These are phyloP conservation scores for Metschnikowia reukaufii DNA, from an alignment of 805 yeast species.

Conservation along the genomic window DNA sequence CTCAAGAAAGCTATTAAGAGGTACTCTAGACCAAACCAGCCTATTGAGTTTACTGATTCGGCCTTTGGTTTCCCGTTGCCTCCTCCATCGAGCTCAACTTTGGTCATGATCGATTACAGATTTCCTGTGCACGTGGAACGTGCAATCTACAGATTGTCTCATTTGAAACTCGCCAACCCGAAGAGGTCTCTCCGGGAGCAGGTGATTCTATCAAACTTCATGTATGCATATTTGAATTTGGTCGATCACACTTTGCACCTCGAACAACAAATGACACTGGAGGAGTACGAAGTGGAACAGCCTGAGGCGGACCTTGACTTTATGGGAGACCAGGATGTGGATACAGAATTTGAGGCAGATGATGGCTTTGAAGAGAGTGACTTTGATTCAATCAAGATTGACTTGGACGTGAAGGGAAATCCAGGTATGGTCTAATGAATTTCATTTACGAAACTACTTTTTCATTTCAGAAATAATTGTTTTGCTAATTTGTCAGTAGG, in stretches of 20 bases:
- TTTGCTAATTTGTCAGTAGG: background rate
- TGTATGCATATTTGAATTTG: conserved; percentile 94
- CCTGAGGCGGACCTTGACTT: conserved; percentile 19
- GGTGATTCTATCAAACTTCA: conserved; percentile 89
- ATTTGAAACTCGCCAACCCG: conserved; percentile 90
- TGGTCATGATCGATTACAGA: conserved; percentile 79
- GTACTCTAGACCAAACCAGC: conserved; percentile 45
- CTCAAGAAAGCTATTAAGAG: conserved; percentile 42
- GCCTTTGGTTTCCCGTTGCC: conserved; percentile 89
- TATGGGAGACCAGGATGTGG: conserved; percentile 19
- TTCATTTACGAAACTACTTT: too few relatives aligned
- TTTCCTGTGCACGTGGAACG: conserved; percentile 95
- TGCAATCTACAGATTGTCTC: conserved; percentile 90
- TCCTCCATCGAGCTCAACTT: conserved; percentile 71
- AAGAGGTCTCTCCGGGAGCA: conserved; percentile 89
- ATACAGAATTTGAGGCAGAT: conserved; percentile 22
- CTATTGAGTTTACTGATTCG: conserved; percentile 60
- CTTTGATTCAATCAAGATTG: conserved; percentile 19
- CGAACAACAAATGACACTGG: conserved; percentile 51
- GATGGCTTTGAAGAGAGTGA: conserved; percentile 18
- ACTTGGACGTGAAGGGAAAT: conserved; percentile 17
- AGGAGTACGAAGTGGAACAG: conserved; percentile 17
- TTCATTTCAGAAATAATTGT: too few relatives aligned
- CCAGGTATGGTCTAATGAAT: conserved; percentile 1
- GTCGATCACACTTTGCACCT: conserved; percentile 87